Evolutionary conservation across 208 protist genomes (phyloP), one percentile per base, ranked within the genome.

Genomic region (Strigomonas culicis): DNA sequence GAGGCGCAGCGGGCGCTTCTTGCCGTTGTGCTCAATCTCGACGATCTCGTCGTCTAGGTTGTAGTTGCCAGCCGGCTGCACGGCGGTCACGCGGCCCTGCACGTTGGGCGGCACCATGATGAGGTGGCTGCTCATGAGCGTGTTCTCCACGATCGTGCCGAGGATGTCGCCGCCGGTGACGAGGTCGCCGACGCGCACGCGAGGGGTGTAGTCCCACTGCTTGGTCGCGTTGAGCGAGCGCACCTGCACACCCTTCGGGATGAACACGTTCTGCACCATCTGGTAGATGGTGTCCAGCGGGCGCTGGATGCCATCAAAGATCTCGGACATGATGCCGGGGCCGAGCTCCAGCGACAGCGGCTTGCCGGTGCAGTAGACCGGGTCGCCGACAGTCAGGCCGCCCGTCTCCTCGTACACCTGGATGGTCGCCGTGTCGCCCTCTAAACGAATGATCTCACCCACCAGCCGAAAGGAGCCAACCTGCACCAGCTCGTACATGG

Each of bases 221-320:
- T 87, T 96, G 24, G 86, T 71, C 22, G 88, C 67, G 76, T 99
- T 92, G 21, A 99, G 92, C 0, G 98, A 68, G 56, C 88, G 80
- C 22, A 98, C 90, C 67, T 98, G 85, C 58, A 99, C 89, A 75
- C 99, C 99, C 68, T 98, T 97, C 27, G 99, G 99, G 75, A 99
- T 99, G 87, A 99, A 99, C 39, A 99, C 97, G 73, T 93, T 94
- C 52, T 97, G 69, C 63, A 95, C 92, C 77, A 92, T 82, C 46
- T 98, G 89, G 71, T 94, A 97, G 81, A 99, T 99, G 32, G 86
- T 97, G 75, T 99, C 90, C 44, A 99, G 92, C 50, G 99, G 99
- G 52, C 99, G 96, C 92, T 99, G 99, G 89, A 99, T 99, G 78
- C 99, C 99, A 70, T 99, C 99, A 75, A 99, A 99, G 76, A 99